Percentiles rank a stretch among this genome's conserved stretches.
phyloP scores from a whole-genome alignment of 345 rosid genomes.

The Streptanthus diversifolius region DNA sequence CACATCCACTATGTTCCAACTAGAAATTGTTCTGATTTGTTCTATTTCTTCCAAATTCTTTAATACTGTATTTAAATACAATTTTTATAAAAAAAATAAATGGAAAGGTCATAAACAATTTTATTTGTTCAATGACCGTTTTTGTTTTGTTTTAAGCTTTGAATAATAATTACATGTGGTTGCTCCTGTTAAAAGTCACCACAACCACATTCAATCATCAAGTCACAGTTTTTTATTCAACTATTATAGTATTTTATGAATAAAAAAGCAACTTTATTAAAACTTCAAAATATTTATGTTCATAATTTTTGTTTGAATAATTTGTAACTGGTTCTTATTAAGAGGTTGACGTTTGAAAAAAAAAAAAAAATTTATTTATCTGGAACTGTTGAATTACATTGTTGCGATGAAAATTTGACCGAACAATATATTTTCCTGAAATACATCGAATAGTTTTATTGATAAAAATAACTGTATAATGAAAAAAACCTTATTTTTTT shows the following conservation, averaged over 20 bases:
- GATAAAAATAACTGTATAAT: no score
- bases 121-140: neutral
- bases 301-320: no score
- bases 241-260: neutral
- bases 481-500: no score
- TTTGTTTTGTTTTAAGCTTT: neutral
- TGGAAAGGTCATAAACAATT: neutral
- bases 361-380: no score
- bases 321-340: no score
- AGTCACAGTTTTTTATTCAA: neutral
- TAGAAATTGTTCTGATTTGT: conserved; percentile 2
- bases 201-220: neutral
- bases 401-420: no score
- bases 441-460: no score
- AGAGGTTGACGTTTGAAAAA: no score
- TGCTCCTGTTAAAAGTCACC: neutral
- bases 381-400: no score
- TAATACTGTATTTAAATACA: neutral
- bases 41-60: neutral
- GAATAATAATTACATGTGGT: conserved; percentile 7
- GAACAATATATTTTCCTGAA: no score
- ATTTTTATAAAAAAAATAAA: neutral
- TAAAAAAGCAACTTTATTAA: neutral
- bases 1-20: neutral
- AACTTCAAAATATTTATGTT: neutral